Percentiles rank a stretch among this genome's conserved stretches.
phyloP scores from a whole-genome alignment of 768 basidiomycete species.

The Lentinula detonsa region DNA sequence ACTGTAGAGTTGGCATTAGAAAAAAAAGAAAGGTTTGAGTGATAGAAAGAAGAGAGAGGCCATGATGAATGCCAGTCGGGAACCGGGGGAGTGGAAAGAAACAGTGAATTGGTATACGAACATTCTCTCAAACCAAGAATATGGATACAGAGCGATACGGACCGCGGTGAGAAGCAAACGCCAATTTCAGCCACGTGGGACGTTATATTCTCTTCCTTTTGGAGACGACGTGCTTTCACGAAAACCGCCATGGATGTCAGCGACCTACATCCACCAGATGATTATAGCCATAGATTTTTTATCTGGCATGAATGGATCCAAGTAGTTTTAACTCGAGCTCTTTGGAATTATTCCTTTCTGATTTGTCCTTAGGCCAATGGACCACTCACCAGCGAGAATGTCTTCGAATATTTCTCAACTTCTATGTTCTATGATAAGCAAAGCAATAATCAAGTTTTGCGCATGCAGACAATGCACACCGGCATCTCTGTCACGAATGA shows the following conservation, averaged over 20 bases:
- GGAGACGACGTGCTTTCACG: neutral
- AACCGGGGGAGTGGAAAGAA: conserved; percentile 25
- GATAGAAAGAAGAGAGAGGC: conserved; percentile 9
- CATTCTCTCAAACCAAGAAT: conserved; percentile 8
- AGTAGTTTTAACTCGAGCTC: conserved; percentile 27
- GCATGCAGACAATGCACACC: conserved; percentile 91
- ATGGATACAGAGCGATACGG: neutral
- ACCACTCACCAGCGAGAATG: conserved; percentile 68
- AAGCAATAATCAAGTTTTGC: conserved; percentile 86
- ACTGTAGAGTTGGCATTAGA: conserved; percentile 9
- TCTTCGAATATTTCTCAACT: conserved; percentile 84
- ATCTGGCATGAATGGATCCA: conserved; percentile 92
- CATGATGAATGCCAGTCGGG: conserved; percentile 24
- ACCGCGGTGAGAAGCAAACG: neutral
- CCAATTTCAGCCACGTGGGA: neutral
- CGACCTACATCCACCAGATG: conserved; percentile 76
- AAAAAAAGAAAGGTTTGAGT: conserved; percentile 7
- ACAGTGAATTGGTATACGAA: conserved; percentile 13
- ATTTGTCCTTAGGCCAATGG: conserved; percentile 55
- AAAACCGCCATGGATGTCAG: conserved; percentile 35
- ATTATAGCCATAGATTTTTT: conserved; percentile 78
- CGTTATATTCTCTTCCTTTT: conserved; percentile 5
- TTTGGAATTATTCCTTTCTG: neutral
- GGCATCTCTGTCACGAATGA: conserved; percentile 75
- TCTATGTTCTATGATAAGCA: conserved; percentile 95